Evolutionary conservation across 306 rosid species (phyloP).

Genomic region (Chamaecrista fasciculata): DNA sequence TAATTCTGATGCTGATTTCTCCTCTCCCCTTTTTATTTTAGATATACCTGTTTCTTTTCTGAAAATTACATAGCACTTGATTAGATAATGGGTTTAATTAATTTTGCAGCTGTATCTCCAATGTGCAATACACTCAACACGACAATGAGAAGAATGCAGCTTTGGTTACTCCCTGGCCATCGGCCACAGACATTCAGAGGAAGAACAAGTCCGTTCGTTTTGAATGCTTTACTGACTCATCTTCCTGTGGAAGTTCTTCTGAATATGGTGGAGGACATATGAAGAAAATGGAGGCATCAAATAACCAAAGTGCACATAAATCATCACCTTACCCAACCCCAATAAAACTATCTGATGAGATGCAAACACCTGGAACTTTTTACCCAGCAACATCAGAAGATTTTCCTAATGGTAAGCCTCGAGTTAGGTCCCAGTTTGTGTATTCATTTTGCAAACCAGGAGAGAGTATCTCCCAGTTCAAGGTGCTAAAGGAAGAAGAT

Average conservation of each 20-base stretch:
- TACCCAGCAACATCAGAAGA: slow-evolving; percentile 61
- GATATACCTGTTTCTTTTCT: slow-evolving; percentile 1
- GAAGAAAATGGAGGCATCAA: slow-evolving; percentile 40
- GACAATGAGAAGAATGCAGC: slow-evolving; percentile 39
- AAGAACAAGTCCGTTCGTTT: slow-evolving; percentile 77
- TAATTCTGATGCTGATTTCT: background rate
- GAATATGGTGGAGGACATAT: slow-evolving; percentile 36
- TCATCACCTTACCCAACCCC: slow-evolving; percentile 78
- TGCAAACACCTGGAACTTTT: slow-evolving; percentile 97
- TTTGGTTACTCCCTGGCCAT: slow-evolving; percentile 42
- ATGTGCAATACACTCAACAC: slow-evolving; percentile 19
- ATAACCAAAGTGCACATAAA: slow-evolving; percentile 50
- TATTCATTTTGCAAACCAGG: slow-evolving; percentile 47
- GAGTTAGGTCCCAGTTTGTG: slow-evolving; percentile 72
- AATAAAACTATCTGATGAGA: slow-evolving; percentile 66
- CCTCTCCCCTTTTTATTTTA: background rate
- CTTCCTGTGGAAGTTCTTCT: slow-evolving; percentile 50
- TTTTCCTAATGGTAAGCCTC: slow-evolving; percentile 46
- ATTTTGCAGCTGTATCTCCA: slow-evolving; percentile 37
- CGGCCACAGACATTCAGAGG: slow-evolving; percentile 44
- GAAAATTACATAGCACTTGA: slow-evolving; percentile 11
- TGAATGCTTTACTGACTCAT: slow-evolving; percentile 50
- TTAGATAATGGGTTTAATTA: slow-evolving; percentile 12
- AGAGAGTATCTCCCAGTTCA: slow-evolving; percentile 41
- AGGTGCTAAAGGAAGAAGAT: slow-evolving; percentile 48